phyloP scores from a whole-genome alignment of 2,329 filamentous ascomycete genomes.

The Chrysoporthe puriensis region DNA sequence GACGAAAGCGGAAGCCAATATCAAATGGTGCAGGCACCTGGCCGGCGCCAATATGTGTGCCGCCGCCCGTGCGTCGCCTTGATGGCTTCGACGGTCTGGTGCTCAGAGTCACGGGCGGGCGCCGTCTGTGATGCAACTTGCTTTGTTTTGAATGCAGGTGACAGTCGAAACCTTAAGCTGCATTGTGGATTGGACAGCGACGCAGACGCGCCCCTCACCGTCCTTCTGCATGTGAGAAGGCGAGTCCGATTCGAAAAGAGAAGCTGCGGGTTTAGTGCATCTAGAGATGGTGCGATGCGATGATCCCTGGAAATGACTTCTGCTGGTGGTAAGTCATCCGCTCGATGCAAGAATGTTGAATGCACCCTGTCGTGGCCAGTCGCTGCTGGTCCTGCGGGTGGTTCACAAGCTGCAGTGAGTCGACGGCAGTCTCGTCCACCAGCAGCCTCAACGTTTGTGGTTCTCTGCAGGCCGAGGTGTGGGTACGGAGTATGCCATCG shows the following conservation, averaged over 20 bases:
- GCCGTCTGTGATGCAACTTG: slow-evolving; percentile 8
- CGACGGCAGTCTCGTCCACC: neutral
- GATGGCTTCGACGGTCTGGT: neutral
- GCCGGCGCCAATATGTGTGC: slow-evolving; percentile 17
- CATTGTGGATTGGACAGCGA: slow-evolving; percentile 12
- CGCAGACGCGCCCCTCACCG: slow-evolving; percentile 24
- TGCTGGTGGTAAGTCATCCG: neutral
- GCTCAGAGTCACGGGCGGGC: neutral
- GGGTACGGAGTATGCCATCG: slow-evolving; percentile 4
- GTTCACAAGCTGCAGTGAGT: neutral
- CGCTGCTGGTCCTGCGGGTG: slow-evolving; percentile 8
- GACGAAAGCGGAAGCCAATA: slow-evolving; percentile 20
- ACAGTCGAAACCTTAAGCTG: slow-evolving; percentile 11
- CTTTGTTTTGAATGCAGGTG: slow-evolving; percentile 13
- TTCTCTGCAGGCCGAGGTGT: slow-evolving; percentile 8
- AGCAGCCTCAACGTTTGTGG: neutral
- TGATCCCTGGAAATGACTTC: neutral
- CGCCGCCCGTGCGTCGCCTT: slow-evolving; percentile 10
- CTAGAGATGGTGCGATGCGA: neutral
- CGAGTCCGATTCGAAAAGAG: slow-evolving; percentile 3
- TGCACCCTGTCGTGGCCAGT: slow-evolving; percentile 13
- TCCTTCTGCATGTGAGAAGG: slow-evolving; percentile 28
- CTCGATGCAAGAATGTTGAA: neutral
- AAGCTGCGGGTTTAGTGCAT: slow-evolving; percentile 20
- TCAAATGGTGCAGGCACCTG: slow-evolving; percentile 9